These are phyloP conservation scores for Citrus hindsii DNA, from an alignment of 345 rosid species.

Conservation along the genomic window DNA sequence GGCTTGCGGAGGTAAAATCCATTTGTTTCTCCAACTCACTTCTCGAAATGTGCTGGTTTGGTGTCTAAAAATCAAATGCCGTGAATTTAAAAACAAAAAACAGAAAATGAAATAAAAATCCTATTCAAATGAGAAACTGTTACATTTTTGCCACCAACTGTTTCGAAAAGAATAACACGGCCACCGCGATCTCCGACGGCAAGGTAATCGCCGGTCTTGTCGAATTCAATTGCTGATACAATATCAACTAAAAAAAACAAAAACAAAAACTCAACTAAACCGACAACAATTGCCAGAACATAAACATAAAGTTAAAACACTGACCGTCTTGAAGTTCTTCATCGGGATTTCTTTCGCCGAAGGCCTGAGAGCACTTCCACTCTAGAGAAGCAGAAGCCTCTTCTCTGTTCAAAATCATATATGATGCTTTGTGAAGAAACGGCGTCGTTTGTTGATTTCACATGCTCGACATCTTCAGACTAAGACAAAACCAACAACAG, in stretches of 20 bases:
- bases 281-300: background rate
- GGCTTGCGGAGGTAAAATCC: conserved; percentile 30
- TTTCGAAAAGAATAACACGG: conserved; percentile 53
- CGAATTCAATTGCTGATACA: conserved; percentile 50
- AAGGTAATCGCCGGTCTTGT: conserved; percentile 54
- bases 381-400: conserved; percentile 25
- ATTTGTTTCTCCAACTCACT: conserved; percentile 40
- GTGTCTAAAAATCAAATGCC: conserved; percentile 27
- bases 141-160: conserved; percentile 33
- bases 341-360: conserved; percentile 44
- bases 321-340: conserved; percentile 58
- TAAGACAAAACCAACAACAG: background rate
- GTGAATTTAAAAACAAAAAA: background rate
- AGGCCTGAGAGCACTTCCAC: conserved; percentile 63
- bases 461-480: background rate
- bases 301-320: background rate
- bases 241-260: conserved; percentile 34
- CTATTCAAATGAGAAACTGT: conserved; percentile 7
- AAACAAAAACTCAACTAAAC: background rate
- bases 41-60: conserved; percentile 23
- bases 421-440: background rate
- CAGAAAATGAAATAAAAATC: background rate
- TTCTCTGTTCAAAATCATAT: conserved; percentile 26
- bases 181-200: conserved; percentile 69
- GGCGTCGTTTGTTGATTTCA: background rate